Evolutionary conservation across 345 rosid species (phyloP).

Genomic region (Acer saccharum): DNA sequence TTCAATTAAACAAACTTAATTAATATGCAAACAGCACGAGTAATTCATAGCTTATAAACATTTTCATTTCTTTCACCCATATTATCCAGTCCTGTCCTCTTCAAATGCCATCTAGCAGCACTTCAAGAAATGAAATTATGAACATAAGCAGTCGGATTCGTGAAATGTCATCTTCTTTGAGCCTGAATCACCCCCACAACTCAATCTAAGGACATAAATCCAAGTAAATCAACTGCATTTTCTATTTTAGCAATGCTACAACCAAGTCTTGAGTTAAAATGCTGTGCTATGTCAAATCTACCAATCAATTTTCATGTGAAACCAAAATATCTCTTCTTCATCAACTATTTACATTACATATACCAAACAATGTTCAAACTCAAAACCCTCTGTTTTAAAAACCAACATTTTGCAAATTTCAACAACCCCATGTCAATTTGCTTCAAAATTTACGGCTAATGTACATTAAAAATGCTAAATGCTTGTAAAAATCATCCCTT

Average conservation of each 20-base stretch:
- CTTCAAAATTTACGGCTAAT: not conserved
- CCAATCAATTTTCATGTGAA: not conserved
- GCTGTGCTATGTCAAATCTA: not conserved
- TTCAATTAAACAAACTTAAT: not conserved
- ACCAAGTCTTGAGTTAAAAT: no score
- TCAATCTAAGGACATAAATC: not conserved
- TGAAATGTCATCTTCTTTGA: not conserved
- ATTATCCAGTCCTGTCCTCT: not conserved
- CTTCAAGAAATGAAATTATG: not conserved
- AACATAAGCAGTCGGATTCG: not conserved
- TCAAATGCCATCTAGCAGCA: not conserved
- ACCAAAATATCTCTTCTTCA: conserved; percentile 1
- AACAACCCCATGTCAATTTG: not conserved
- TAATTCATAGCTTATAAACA: conserved; percentile 2
- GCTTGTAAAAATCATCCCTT: not conserved
- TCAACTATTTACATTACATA: not conserved
- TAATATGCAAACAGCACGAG: not conserved
- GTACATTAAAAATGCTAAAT: not conserved
- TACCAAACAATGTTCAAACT: not conserved
- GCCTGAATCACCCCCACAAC: not conserved
- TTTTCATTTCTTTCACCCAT: not conserved
- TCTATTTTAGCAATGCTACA: not conserved
- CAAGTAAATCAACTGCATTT: not conserved
- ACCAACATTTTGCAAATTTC: not conserved
- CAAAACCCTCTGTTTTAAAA: not conserved